Evolutionary conservation across 495 filamentous ascomycete species (phyloP).

Genomic region (Lophiotrema nucula): DNA sequence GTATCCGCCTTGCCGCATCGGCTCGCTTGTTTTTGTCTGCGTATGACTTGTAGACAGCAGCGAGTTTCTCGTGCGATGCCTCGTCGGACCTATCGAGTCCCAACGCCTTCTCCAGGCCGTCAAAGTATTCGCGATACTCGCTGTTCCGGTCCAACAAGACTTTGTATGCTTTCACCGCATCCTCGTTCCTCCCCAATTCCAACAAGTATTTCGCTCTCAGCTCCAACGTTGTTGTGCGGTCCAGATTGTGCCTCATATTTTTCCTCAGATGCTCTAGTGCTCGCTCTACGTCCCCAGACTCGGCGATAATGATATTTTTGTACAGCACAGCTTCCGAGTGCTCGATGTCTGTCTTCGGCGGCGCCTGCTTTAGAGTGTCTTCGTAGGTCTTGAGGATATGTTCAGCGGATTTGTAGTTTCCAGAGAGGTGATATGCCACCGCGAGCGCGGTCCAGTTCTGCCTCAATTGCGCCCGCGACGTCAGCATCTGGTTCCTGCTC

Average conservation of each 20-base stretch:
- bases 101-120: conserved; percentile 67
- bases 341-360: conserved; percentile 77
- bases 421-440: conserved; percentile 84
- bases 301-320: conserved; percentile 92
- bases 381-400: conserved; percentile 89
- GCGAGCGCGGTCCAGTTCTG: conserved; percentile 97
- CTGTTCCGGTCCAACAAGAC: conserved; percentile 80
- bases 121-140: conserved; percentile 84
- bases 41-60: conserved; percentile 75
- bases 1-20: conserved; percentile 83
- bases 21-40: conserved; percentile 75
- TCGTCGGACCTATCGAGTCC: conserved; percentile 61
- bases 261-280: conserved; percentile 85
- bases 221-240: conserved; percentile 88
- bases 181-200: conserved; percentile 71
- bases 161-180: conserved; percentile 79
- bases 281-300: conserved; percentile 71
- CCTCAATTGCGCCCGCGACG: conserved; percentile 70
- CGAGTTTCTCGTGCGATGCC: conserved; percentile 53
- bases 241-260: conserved; percentile 71
- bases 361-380: conserved; percentile 76
- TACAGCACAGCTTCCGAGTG: conserved; percentile 96
- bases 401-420: conserved; percentile 81
- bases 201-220: conserved; percentile 81
- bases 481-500: conserved; percentile 79